Conservation (phyloP, 2,329 filamentous ascomycete species). For the Venturia aucupariae region DNA sequence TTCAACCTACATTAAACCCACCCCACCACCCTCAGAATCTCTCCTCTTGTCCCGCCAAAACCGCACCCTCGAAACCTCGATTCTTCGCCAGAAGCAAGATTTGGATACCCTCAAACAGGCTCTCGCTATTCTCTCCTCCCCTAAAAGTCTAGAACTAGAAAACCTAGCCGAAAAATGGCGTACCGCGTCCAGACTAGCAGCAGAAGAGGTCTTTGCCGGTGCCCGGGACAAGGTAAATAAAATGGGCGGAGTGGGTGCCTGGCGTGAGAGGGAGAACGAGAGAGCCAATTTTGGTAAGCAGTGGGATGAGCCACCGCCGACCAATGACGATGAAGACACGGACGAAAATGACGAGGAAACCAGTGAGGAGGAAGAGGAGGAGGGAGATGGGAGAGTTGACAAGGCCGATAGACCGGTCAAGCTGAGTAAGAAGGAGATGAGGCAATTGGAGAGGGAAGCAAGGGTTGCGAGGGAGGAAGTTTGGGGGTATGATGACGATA, state of each 20-base stretch:
- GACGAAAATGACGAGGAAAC: slow-evolving; percentile 18
- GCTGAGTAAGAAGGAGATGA: slow-evolving; percentile 18
- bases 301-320: slow-evolving; percentile 16
- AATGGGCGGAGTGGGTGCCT: slow-evolving; percentile 16
- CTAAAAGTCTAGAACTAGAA: slow-evolving; percentile 12
- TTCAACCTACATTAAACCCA: neutral
- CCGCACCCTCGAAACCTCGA: slow-evolving; percentile 10
- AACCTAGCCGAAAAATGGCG: slow-evolving; percentile 15
- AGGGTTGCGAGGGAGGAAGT: slow-evolving; percentile 31
- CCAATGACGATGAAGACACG: slow-evolving; percentile 22
- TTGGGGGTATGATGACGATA: slow-evolving; percentile 31
- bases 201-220: slow-evolving; percentile 15
- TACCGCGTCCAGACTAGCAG: slow-evolving; percentile 9
- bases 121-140: neutral
- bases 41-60: neutral
- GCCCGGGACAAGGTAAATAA: slow-evolving; percentile 14
- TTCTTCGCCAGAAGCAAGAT: slow-evolving; percentile 17
- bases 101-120: slow-evolving; percentile 16
- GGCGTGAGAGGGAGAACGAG: slow-evolving; percentile 14
- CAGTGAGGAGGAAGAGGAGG: slow-evolving; percentile 16
- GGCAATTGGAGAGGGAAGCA: slow-evolving; percentile 18
- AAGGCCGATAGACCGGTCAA: slow-evolving; percentile 19
- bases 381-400: slow-evolving; percentile 21
- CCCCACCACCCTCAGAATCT: neutral
- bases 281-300: slow-evolving; percentile 6